Base-by-base conservation (phyloP, 768 basidiomycete genomes). In the Leccinum imitatum region DNA sequence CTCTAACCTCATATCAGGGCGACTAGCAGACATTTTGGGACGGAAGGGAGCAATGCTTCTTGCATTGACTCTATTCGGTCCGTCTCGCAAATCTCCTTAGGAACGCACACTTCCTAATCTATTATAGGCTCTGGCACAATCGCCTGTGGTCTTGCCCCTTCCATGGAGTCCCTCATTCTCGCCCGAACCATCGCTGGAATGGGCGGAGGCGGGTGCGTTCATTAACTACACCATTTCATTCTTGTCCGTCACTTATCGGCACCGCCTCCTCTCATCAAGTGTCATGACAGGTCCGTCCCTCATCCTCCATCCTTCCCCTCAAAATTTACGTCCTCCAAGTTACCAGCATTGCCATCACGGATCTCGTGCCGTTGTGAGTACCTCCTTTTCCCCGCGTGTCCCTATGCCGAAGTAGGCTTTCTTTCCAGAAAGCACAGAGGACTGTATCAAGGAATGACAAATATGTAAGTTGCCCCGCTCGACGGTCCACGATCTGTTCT, bases 391-490 rank as follows among this genome's bases (percentile, higher is more conserved):
- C 30, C 53, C 65, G 17, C 39, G 11, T 27, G 1, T 25, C 31
- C 48, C 37, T 64, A 41, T 21, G 59, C 31, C 27, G 19, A 6
- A 48, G 47, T 62, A 52, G 51, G n/a, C 44, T 19, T 50, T 37
- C 55, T 44, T 37, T 41, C 31, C 67, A 93, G 91, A 67, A 89
- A 89, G 70, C 87, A 92, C 61, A 82, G 95, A 56, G 95, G 93
- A 2, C 75, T 96, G 9, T 96, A 94, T 69, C 96, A 98, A 73
- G 95, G 95, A 58, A 81, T 93, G 79, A 87, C 89, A 35, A 94
- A 94, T 70, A 84, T 94, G 91, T 93, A 78, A 65, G 84, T 70
- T 35, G 2, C 8, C 57, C 30, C 47, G 50, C 46, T 47, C 27
- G 35, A 13, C 47, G 15, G 6, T 47, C 37, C 51, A 52, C 52